Percentiles rank a stretch among this genome's conserved stretches.
Evolutionary conservation across 1,284 basidiomycete genomes (phyloP).

Genomic region (Trichosporon ovoides): DNA sequence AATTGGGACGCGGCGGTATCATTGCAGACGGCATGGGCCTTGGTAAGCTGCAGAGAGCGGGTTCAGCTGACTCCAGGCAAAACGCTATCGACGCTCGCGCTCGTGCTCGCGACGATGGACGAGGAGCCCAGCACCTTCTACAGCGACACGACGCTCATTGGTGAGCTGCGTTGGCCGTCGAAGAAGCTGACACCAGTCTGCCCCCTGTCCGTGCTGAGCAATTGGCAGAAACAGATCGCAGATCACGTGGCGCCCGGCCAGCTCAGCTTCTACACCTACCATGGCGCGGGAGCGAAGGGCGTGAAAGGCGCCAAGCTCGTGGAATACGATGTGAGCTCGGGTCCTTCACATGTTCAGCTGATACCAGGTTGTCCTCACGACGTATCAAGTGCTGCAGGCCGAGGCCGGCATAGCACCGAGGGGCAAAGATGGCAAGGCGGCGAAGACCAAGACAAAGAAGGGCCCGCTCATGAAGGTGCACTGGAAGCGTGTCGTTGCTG

Average conservation of each 20-base stretch:
- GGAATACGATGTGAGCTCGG: constrained; percentile 59
- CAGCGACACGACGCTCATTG: constrained; percentile 67
- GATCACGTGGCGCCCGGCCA: constrained; percentile 64
- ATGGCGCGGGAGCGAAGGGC: constrained; percentile 55
- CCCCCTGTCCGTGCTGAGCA: constrained; percentile 78
- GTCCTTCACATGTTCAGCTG: constrained; percentile 4
- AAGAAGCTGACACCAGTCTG: constrained; percentile 56
- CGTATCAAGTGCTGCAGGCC: constrained; percentile 62
- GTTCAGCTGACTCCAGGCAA: constrained; percentile 56
- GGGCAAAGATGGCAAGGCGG: constrained; percentile 29
- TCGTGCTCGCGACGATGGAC: constrained; percentile 67
- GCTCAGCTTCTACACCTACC: constrained; percentile 62
- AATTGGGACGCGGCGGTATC: constrained; percentile 72
- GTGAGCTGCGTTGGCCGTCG: constrained; percentile 50
- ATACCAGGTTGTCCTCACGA: constrained; percentile 67
- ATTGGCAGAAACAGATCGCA: constrained; percentile 82
- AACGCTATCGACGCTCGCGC: constrained; percentile 71
- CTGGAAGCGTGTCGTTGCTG: constrained; percentile 83
- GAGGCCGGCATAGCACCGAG: constrained; percentile 22
- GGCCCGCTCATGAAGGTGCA: constrained; percentile 60
- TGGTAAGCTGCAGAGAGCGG: constrained; percentile 28
- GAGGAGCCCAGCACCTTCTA: constrained; percentile 56
- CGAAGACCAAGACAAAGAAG: constrained; percentile 30
- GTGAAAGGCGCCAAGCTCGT: constrained; percentile 59
- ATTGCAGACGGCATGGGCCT: constrained; percentile 85